These are phyloP conservation scores for Fragilariopsis cylindrus DNA, from an alignment of 108 stramenopile genomes.

Conservation along the genomic window DNA sequence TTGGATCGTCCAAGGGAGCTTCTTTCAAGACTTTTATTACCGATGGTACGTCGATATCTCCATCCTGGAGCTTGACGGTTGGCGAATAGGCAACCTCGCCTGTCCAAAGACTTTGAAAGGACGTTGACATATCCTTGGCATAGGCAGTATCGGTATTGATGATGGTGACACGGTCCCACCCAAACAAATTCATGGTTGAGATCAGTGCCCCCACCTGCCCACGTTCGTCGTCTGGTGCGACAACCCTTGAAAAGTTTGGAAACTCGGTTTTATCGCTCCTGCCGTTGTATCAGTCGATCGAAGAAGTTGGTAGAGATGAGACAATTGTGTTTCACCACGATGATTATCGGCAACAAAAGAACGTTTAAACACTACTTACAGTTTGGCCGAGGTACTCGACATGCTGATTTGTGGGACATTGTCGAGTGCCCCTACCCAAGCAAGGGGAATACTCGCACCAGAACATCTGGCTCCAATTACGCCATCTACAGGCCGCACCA, in stretches of 20 bases:
- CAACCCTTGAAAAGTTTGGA: conserved; percentile 16
- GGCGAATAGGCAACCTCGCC: conserved; percentile 10
- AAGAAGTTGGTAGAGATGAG: background rate
- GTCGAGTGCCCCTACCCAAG: conserved; percentile 4
- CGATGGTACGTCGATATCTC: conserved; percentile 14
- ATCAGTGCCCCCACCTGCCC: conserved; percentile 16
- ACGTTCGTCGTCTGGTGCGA: background rate
- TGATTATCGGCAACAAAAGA: background rate
- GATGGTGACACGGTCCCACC: conserved; percentile 22
- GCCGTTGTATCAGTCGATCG: background rate
- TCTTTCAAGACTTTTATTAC: background rate
- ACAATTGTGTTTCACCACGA: background rate
- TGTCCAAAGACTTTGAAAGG: conserved; percentile 1
- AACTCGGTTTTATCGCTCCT: conserved; percentile 17
- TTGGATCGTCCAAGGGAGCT: conserved; percentile 11
- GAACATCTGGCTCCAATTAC: conserved; percentile 23
- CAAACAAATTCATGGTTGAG: conserved; percentile 8
- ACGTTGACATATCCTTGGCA: conserved; percentile 10
- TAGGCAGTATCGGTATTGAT: conserved; percentile 18
- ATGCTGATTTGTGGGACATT: conserved; percentile 9
- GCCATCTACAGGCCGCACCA: conserved; percentile 7
- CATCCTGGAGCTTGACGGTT: background rate
- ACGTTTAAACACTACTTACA: background rate
- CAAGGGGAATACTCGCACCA: conserved; percentile 15
- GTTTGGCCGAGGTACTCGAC: conserved; percentile 4